These are phyloP conservation scores for Starmerella powellii DNA, from an alignment of 805 yeast species.

Conservation along the genomic window DNA sequence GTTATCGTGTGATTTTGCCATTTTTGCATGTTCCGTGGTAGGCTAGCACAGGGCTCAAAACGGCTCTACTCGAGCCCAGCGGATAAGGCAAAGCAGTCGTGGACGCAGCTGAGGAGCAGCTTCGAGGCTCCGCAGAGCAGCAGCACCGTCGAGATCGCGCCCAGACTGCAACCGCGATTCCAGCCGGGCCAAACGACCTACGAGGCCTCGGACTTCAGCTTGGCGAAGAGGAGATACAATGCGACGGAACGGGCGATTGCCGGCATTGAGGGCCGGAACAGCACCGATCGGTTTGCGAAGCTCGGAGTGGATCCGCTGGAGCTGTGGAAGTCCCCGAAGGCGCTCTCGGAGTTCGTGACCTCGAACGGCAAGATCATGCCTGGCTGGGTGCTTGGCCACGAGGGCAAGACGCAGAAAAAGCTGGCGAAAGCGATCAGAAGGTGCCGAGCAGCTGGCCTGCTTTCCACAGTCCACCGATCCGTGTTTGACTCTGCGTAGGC, in stretches of 20 bases:
- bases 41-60: too few relatives aligned
- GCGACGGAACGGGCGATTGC: conserved; percentile 32
- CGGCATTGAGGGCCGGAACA: conserved; percentile 4
- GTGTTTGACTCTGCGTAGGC: conserved; percentile 13
- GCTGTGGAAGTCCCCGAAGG: conserved; percentile 59
- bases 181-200: conserved; percentile 41
- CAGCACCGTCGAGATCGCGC: conserved; percentile 10
- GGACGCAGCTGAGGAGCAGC: conserved; percentile 3
- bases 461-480: conserved; percentile 51
- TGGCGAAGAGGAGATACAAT: conserved; percentile 36
- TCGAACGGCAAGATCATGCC: conserved; percentile 68
- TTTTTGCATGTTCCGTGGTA: too few relatives aligned
- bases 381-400: conserved; percentile 57
- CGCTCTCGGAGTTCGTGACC: conserved; percentile 52
- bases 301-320: conserved; percentile 44
- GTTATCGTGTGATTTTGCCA: too few relatives aligned
- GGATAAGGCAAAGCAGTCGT: background rate
- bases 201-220: conserved; percentile 71
- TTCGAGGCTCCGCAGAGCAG: background rate
- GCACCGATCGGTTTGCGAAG: conserved; percentile 20
- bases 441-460: conserved; percentile 66
- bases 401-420: conserved; percentile 52
- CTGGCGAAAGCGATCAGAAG: conserved; percentile 69
- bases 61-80: too few relatives aligned
- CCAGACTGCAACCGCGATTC: conserved; percentile 31